Conservation (phyloP, 75 land plant genomes). For the Pinus albicaulis region DNA sequence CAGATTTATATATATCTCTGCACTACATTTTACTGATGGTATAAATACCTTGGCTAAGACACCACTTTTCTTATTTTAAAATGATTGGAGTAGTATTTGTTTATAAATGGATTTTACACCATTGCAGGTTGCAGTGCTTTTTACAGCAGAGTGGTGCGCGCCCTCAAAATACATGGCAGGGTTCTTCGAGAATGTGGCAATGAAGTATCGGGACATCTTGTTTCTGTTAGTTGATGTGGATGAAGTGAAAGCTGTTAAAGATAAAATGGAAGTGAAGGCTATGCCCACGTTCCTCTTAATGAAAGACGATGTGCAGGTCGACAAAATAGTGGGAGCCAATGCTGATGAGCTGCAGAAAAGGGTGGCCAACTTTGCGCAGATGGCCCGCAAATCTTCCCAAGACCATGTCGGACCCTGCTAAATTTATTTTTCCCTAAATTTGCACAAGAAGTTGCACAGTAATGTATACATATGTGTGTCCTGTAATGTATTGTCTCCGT, state of each 20-base stretch:
- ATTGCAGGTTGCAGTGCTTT: slow-evolving; percentile 43
- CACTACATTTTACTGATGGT: too few species aligned
- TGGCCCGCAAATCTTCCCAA: background rate
- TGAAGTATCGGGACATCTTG: slow-evolving; percentile 25
- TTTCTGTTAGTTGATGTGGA: slow-evolving; percentile 60
- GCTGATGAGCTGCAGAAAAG: slow-evolving; percentile 50
- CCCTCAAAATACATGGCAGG: slow-evolving; percentile 58
- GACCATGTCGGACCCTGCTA: too few species aligned
- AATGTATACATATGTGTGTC: too few species aligned
- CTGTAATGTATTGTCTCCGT: too few species aligned
- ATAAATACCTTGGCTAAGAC: too few species aligned
- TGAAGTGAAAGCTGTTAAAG: slow-evolving; percentile 36
- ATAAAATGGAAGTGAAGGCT: slow-evolving; percentile 55
- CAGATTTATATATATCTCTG: background rate
- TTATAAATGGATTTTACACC: background rate
- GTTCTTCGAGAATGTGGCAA: slow-evolving; percentile 40
- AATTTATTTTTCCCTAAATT: too few species aligned
- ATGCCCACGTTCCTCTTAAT: slow-evolving; percentile 56
- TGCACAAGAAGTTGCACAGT: too few species aligned
- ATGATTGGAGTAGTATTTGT: background rate
- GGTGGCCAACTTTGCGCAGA: slow-evolving; percentile 23
- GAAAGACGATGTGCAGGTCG: slow-evolving; percentile 13
- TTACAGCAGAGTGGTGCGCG: slow-evolving; percentile 53
- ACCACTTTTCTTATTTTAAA: background rate
- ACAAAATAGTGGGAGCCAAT: slow-evolving; percentile 55